A percentile compares a stretch with the other conserved stretches of the same genome.
These are phyloP conservation scores for Oryza meridionalis DNA, from an alignment of 176 grass and related monocot species.

Conservation along the genomic window DNA sequence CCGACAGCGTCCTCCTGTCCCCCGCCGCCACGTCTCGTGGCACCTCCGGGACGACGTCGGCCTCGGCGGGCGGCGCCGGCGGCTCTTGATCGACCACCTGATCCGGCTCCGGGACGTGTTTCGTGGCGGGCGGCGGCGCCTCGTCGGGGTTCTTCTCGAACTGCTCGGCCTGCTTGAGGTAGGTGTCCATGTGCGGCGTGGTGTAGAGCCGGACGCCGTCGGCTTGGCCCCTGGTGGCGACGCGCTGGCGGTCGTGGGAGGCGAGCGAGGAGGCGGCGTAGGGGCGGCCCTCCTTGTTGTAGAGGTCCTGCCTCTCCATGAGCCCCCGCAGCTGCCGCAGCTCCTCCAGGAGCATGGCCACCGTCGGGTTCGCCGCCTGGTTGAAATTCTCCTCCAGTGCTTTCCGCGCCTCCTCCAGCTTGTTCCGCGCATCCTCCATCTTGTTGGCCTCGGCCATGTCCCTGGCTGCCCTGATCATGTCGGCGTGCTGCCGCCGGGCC, in stretches of 20 bases:
- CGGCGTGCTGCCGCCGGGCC: not conserved
- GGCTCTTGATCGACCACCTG: not conserved
- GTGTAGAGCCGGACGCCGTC: not conserved
- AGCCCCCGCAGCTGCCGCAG: not conserved
- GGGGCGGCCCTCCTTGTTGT: not conserved
- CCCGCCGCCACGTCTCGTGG: not conserved
- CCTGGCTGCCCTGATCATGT: not conserved
- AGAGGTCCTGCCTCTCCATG: not conserved
- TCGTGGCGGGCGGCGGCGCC: not conserved
- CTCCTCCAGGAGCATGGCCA: not conserved
- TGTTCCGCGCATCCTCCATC: not conserved
- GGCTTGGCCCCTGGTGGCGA: not conserved
- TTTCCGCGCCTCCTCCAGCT: not conserved
- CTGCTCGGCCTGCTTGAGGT: slow-evolving; percentile 3
- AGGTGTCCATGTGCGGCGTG: slow-evolving; percentile 5
- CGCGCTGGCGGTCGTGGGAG: slow-evolving; percentile 16
- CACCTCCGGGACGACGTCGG: not conserved
- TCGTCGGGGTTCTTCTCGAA: not conserved
- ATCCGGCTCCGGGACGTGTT: not conserved
- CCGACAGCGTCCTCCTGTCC: slow-evolving; percentile 4
- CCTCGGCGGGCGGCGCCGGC: not conserved
- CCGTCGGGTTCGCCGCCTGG: not conserved
- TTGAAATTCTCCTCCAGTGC: not conserved
- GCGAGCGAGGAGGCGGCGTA: not conserved
- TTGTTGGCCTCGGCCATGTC: not conserved